A percentile compares a stretch with the other conserved stretches of the same genome.
Conservation (phyloP, 441 rosid genomes). For the Dalechampia spathulata region DNA sequence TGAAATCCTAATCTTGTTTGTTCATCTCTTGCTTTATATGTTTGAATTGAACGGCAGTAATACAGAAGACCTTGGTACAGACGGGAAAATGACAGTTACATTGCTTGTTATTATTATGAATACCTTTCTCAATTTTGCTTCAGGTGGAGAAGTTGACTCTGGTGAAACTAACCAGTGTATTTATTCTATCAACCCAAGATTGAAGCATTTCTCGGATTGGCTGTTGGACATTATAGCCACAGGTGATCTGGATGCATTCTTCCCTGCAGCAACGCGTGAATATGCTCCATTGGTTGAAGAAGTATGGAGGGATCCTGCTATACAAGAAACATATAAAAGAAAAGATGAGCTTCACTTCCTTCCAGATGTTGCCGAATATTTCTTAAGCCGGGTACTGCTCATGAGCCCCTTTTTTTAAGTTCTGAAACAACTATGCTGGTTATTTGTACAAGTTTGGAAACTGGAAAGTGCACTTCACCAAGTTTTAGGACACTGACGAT, state of each 20-base stretch:
- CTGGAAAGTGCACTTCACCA: constrained; percentile 1
- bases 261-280: constrained; percentile 99
- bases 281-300: constrained; percentile 98
- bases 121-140: constrained; percentile 15
- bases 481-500: background rate
- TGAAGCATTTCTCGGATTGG: constrained; percentile 99
- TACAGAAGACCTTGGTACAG: no score
- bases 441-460: no score
- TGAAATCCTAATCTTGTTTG: no score
- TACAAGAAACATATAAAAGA: constrained; percentile 82
- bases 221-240: constrained; percentile 97
- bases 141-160: constrained; percentile 45
- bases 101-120: no score
- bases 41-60: no score
- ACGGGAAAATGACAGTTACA: no score
- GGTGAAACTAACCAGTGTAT: constrained; percentile 42
- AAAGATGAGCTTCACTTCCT: constrained; percentile 95
- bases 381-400: constrained; percentile 80
- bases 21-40: no score
- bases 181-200: constrained; percentile 82
- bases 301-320: constrained; percentile 97
- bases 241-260: constrained; percentile 96
- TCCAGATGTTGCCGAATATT: constrained; percentile 90
- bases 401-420: background rate
- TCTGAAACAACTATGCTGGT: no score